Evolutionary conservation across 176 grass and related monocot genomes (phyloP), one percentile per base, ranked within the genome.

Genomic region (Saccharum spontaneum): DNA sequence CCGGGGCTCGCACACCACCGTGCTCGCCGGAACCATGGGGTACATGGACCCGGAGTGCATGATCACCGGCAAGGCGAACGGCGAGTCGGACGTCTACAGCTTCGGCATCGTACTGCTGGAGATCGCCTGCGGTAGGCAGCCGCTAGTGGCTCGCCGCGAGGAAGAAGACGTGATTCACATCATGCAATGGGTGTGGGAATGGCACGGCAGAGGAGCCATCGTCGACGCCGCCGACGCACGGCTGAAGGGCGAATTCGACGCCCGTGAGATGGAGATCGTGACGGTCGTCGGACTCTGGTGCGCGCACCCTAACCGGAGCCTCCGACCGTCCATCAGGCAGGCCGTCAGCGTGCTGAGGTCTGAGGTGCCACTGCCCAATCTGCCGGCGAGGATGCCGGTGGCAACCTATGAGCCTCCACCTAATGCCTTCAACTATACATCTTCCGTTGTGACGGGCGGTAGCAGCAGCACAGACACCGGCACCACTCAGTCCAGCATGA

Each of bases 271-370:
- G 81, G 90, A 85, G 77, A 5, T 81, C 0, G 79, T 92, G 38
- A 57, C 92, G 84, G 4, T 77, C 0, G 87, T 90, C 7, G 87
- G 92, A 1, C 87, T 94, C 14, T 87, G 81, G 82, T 94, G 92
- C 28, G 30, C 80, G 3, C 89, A 89, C 30, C 89, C 86, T 0
- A 34, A 86, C 7, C 62, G 61, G 44, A 87, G 22, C 16, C 6
- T 75, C 12, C 48, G 84, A 5, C 92, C 89, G 2, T 79, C 78
- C 0, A 92, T 92, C 55, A 82, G 87, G 75, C 79, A 83, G 46
- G 90, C 87, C 0, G 17, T 92, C 6, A 77, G 37, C 10, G 80
- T 89, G n/a, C 85, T 90, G 5, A 44, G 67, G 22, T 40, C 55
- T 4, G 67, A 79, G 11, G 75, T 43, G 18, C 59, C 78, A 3